These are phyloP conservation scores for Acrocalymma vagum DNA, from an alignment of 2,329 filamentous ascomycete species.

Conservation along the genomic window DNA sequence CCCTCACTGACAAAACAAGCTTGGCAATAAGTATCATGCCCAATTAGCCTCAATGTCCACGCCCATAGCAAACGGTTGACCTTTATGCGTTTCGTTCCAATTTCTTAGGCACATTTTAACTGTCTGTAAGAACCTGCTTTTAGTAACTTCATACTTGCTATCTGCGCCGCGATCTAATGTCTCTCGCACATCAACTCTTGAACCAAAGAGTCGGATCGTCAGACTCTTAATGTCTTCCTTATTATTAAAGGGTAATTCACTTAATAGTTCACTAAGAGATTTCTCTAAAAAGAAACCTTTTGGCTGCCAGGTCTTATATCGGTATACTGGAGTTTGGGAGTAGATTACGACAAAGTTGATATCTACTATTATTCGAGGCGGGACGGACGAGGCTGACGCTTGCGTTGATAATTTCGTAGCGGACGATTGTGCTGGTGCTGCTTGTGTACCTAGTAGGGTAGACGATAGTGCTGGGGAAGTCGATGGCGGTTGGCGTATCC, in stretches of 20 bases:
- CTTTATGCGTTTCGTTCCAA: too few relatives aligned
- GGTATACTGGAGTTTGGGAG: conserved; percentile 5
- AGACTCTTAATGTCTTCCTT: conserved; percentile 5
- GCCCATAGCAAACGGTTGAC: too few relatives aligned
- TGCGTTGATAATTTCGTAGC: too few relatives aligned
- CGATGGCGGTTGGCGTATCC: too few relatives aligned
- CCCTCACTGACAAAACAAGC: too few relatives aligned
- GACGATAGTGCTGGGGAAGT: too few relatives aligned
- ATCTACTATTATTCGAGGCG: background rate
- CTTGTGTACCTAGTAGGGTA: too few relatives aligned
- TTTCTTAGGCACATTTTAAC: too few relatives aligned
- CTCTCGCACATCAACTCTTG: conserved; percentile 4
- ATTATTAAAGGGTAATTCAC: conserved; percentile 7
- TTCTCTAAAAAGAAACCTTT: conserved; percentile 11
- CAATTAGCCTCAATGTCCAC: too few relatives aligned
- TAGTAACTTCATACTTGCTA: conserved; percentile 1
- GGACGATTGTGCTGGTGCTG: too few relatives aligned
- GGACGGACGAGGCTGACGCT: too few relatives aligned
- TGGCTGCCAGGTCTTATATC: conserved; percentile 6
- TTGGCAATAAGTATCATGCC: too few relatives aligned
- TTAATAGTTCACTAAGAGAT: conserved; percentile 6
- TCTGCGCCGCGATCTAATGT: conserved; percentile 5
- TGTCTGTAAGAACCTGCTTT: conserved; percentile 6
- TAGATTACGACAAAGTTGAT: conserved; percentile 10
- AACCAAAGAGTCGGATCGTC: conserved; percentile 2